These are phyloP conservation scores for Pythium oligandrum DNA, from an alignment of 352 stramenopile genomes.

Conservation along the genomic window DNA sequence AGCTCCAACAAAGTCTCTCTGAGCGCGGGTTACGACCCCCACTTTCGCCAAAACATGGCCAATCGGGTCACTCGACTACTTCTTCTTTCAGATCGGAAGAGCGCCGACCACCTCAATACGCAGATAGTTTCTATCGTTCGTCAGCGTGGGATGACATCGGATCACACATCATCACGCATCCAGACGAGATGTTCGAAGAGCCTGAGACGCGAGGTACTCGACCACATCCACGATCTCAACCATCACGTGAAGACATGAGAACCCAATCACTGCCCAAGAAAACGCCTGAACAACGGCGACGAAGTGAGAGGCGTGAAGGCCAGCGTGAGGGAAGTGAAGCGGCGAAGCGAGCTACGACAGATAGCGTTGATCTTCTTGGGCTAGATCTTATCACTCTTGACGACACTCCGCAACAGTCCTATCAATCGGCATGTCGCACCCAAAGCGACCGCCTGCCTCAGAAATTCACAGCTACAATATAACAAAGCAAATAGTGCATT, in stretches of 20 bases:
- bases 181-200: conserved; percentile 22
- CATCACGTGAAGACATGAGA: too few species aligned
- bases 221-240: too few species aligned
- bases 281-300: too few species aligned
- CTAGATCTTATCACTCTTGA: conserved; percentile 16
- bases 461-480: conserved; percentile 10
- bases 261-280: too few species aligned
- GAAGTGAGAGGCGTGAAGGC: neutral
- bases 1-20: conserved; percentile 53
- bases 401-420: too few species aligned
- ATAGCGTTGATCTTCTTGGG: conserved; percentile 27
- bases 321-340: neutral
- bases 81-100: conserved; percentile 5
- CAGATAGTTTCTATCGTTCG: conserved; percentile 11
- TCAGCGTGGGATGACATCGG: conserved; percentile 30
- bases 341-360: neutral
- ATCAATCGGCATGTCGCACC: neutral
- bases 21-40: conserved; percentile 35
- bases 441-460: conserved; percentile 9
- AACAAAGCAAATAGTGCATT: neutral
- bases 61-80: neutral
- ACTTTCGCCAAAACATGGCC: conserved; percentile 2
- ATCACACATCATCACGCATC: conserved; percentile 42
- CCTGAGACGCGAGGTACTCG: neutral
- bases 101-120: conserved; percentile 25